A percentile compares a stretch with the other conserved stretches of the same genome.
phyloP scores from a whole-genome alignment of 2,329 filamentous ascomycete genomes.

The Setomelanomma holmii region DNA sequence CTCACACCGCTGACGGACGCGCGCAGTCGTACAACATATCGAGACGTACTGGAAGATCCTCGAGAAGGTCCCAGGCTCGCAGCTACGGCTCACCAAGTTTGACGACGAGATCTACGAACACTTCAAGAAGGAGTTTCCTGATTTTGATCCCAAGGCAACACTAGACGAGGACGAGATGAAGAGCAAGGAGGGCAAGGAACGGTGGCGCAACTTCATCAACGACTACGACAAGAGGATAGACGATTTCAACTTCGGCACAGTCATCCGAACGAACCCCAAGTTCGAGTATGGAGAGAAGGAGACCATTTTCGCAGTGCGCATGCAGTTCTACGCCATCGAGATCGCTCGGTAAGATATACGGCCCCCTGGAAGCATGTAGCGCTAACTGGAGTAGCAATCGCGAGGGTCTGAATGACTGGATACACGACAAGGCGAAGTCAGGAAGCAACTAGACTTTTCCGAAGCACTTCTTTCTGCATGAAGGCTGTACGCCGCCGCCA shows the following conservation, averaged over 20 bases:
- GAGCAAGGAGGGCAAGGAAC: constrained; percentile 92
- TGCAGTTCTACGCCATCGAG: constrained; percentile 85
- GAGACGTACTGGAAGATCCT: constrained; percentile 97
- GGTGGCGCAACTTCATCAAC: constrained; percentile 94
- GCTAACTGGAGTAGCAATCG: constrained; percentile 68
- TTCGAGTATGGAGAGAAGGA: constrained; percentile 86
- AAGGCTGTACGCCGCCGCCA: too few relatives aligned
- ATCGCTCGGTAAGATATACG: constrained; percentile 67
- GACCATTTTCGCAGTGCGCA: constrained; percentile 86
- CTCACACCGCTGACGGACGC: constrained; percentile 18
- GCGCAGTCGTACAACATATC: constrained; percentile 86
- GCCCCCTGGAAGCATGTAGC: background rate
- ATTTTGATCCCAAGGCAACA: constrained; percentile 81
- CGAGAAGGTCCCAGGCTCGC: constrained; percentile 86
- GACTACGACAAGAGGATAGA: constrained; percentile 93
- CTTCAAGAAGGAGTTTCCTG: constrained; percentile 86
- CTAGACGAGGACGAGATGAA: constrained; percentile 97
- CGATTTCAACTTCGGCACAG: constrained; percentile 97
- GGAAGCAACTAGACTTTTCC: constrained; percentile 26
- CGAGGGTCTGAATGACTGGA: constrained; percentile 92
- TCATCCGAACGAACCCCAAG: constrained; percentile 80
- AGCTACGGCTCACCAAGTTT: constrained; percentile 87
- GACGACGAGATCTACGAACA: constrained; percentile 95
- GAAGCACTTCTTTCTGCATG: background rate
- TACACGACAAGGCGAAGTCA: constrained; percentile 82